phyloP scores from a whole-genome alignment of 2,329 filamentous ascomycete genomes.

The Dothideomycetidae sp. region DNA sequence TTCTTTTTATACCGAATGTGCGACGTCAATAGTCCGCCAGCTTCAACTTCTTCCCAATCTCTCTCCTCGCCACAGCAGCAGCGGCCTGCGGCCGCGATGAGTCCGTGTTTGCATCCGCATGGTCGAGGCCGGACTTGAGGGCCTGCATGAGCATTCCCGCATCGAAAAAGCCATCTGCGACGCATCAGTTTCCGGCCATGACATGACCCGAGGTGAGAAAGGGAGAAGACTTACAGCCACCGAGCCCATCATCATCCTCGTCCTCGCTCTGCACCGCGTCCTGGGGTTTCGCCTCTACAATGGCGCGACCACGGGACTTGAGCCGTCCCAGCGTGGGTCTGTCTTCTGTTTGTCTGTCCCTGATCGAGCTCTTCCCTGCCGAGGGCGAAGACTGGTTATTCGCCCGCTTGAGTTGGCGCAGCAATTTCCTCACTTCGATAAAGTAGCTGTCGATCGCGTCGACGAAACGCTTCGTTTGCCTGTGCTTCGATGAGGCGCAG shows the following conservation, averaged over 20 bases:
- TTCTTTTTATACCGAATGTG: no score
- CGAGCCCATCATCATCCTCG: constrained; percentile 70
- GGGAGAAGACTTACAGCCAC: constrained; percentile 64
- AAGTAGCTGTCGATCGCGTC: constrained; percentile 84
- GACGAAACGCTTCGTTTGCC: constrained; percentile 81
- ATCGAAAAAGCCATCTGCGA: constrained; percentile 90
- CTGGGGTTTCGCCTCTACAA: constrained; percentile 37
- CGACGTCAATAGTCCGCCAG: constrained; percentile 56
- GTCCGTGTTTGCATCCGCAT: constrained; percentile 32
- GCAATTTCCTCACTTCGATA: constrained; percentile 72
- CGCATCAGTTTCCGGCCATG: constrained; percentile 9
- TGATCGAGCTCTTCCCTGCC: constrained; percentile 39
- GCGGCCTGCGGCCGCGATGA: constrained; percentile 27
- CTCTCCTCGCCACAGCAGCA: constrained; percentile 47
- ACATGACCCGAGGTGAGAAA: constrained; percentile 4
- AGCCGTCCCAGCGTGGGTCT: constrained; percentile 34
- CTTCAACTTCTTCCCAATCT: constrained; percentile 61
- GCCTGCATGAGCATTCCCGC: constrained; percentile 87
- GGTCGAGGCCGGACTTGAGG: constrained; percentile 55
- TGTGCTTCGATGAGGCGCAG: constrained; percentile 83
- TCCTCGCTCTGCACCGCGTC: constrained; percentile 50
- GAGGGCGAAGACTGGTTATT: constrained; percentile 23
- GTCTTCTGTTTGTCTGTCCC: constrained; percentile 49
- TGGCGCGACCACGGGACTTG: constrained; percentile 60
- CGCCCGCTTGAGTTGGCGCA: constrained; percentile 53